Evolutionary conservation across 2,329 filamentous ascomycete species (phyloP).

Genomic region (Fusarium dlaminii): DNA sequence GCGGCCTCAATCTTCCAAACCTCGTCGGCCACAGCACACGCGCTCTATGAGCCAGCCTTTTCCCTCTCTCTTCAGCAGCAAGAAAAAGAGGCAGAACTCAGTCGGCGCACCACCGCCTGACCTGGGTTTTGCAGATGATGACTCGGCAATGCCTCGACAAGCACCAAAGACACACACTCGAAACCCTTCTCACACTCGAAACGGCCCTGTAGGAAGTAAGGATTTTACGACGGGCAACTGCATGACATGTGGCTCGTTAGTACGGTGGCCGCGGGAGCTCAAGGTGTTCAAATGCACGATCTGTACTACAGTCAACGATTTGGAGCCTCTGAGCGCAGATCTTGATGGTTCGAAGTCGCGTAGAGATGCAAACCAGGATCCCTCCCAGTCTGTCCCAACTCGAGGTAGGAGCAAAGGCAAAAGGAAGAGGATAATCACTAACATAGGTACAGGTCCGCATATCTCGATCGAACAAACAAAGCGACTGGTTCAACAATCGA

Average conservation of each 20-base stretch:
- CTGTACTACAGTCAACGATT: conserved; percentile 86
- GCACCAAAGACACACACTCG: conserved; percentile 41
- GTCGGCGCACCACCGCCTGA: conserved; percentile 48
- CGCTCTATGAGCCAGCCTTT: conserved; percentile 84
- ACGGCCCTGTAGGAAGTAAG: conserved; percentile 53
- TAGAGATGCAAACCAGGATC: conserved; percentile 34
- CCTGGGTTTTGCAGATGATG: conserved; percentile 44
- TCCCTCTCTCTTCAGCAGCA: conserved; percentile 72
- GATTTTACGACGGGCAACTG: conserved; percentile 78
- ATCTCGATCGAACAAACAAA: conserved; percentile 50
- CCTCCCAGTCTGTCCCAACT: conserved; percentile 16
- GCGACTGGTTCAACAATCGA: conserved; percentile 46
- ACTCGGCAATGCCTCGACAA: conserved; percentile 41
- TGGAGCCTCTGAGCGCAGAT: conserved; percentile 51
- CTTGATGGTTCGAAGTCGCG: conserved; percentile 32
- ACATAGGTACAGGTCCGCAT: conserved; percentile 38
- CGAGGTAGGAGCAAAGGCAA: conserved; percentile 23
- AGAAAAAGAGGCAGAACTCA: conserved; percentile 63
- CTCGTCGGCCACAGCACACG: conserved; percentile 40
- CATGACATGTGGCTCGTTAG: conserved; percentile 84
- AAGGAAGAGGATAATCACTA: background rate
- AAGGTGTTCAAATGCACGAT: conserved; percentile 83
- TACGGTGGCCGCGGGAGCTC: conserved; percentile 80
- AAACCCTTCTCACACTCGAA: conserved; percentile 41
- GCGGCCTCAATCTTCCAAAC: conserved; percentile 33